phyloP scores from a whole-genome alignment of 352 stramenopile genomes.

The Phytopythium sindhum region DNA sequence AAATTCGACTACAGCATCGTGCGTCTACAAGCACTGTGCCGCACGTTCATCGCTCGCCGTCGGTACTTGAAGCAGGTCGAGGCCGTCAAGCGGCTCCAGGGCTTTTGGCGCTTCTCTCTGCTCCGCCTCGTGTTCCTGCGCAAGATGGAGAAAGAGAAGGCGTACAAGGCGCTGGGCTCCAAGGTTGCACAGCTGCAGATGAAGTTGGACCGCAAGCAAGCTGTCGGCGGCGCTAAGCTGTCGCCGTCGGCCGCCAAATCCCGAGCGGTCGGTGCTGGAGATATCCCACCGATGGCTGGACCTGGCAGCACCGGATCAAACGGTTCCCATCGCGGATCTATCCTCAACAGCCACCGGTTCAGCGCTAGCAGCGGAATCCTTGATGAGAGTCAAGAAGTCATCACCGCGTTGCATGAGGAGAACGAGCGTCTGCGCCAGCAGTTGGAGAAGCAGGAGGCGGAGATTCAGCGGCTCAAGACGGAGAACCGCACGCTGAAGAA shows the following conservation, averaged over 20 bases:
- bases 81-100: constrained; percentile 57
- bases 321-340: constrained; percentile 44
- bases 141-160: constrained; percentile 83
- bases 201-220: constrained; percentile 66
- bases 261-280: constrained; percentile 20
- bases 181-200: constrained; percentile 70
- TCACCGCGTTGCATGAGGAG: constrained; percentile 78
- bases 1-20: constrained; percentile 80
- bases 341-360: constrained; percentile 49
- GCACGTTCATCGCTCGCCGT: constrained; percentile 46
- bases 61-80: constrained; percentile 49
- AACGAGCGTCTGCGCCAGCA: constrained; percentile 77
- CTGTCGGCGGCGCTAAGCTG: constrained; percentile 26
- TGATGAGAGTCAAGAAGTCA: constrained; percentile 85
- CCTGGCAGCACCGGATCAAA: constrained; percentile 10
- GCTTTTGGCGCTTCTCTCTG: constrained; percentile 76
- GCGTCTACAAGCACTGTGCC: constrained; percentile 68
- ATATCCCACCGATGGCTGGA: constrained; percentile 8
- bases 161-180: constrained; percentile 65
- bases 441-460: constrained; percentile 65
- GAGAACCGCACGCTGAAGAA: constrained; percentile 81
- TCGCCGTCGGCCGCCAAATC: constrained; percentile 37
- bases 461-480: constrained; percentile 73
- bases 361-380: constrained; percentile 73
- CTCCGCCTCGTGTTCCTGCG: constrained; percentile 70